phyloP scores from a whole-genome alignment of 768 basidiomycete species.

The Tricholoma sp. region DNA sequence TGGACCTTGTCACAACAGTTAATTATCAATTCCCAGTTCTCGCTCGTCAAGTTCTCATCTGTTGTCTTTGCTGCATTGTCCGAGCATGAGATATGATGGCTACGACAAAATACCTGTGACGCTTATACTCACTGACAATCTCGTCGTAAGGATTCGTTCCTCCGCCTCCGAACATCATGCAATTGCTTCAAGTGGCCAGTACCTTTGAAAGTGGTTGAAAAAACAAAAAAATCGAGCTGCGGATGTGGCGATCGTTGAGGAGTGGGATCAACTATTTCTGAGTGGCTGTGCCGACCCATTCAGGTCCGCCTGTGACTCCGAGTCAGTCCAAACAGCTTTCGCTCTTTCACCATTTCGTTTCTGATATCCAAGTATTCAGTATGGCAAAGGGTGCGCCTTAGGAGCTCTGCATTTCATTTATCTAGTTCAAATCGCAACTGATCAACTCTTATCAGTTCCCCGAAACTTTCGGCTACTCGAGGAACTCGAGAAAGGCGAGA shows the following conservation, averaged over 20 bases:
- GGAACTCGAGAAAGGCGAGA: slow-evolving; percentile 99
- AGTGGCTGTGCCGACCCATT: slow-evolving; percentile 24
- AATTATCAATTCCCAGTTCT: slow-evolving; percentile 94
- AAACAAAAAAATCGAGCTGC: not conserved
- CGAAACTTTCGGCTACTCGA: slow-evolving; percentile 95
- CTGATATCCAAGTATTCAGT: slow-evolving; percentile 3
- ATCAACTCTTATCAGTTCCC: slow-evolving; percentile 55
- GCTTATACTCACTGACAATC: slow-evolving; percentile 67
- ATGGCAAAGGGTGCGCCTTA: slow-evolving; percentile 51
- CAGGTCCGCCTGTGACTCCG: slow-evolving; percentile 10
- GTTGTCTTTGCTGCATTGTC: slow-evolving; percentile 76
- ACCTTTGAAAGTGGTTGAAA: not conserved
- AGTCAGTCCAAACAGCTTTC: not conserved
- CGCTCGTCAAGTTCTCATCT: slow-evolving; percentile 92
- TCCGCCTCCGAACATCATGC: slow-evolving; percentile 66
- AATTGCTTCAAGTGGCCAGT: slow-evolving; percentile 8
- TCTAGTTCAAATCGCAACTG: not conserved
- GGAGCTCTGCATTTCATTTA: not conserved
- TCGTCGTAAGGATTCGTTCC: slow-evolving; percentile 83
- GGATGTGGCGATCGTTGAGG: not conserved
- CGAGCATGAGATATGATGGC: not conserved
- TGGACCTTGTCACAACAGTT: slow-evolving; percentile 95
- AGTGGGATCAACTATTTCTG: not conserved
- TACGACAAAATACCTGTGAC: not conserved
- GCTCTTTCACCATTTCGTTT: slow-evolving; percentile 1